Base-by-base conservation (phyloP, 305 asterid species). In the Plantago lanceolata region DNA sequence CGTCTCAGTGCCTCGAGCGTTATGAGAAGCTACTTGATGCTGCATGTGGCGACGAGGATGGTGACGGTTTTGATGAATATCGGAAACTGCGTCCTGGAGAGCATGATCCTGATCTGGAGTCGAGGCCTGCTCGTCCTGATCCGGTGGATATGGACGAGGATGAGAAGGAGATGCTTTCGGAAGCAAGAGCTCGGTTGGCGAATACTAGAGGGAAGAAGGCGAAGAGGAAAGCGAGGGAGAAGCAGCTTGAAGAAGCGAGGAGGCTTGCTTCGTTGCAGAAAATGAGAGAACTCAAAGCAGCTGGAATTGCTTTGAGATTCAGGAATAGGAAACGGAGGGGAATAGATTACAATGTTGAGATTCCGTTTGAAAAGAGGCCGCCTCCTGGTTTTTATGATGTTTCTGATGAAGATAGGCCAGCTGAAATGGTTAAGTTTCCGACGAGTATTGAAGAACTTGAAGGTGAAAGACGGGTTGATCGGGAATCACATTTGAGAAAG, bases 61-160 rank as follows among this genome's bases (percentile, higher is more conserved):
- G 90, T 48, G 99, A 94, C 62, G 75, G 93, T 18, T 86, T 84
- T 50, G 99, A 94, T 63, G 97, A 94, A 68, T 96, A 95, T 0
- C 79, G 97, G 5, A 94, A 94, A 71, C 68, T 94, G 78, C 95
- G 95, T n/a, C 99, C 99, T 5, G 97, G 99, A 62, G 99, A 94
- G 82, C 88, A 86, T 53, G 99, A 94, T 73, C 99, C 99, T 29
- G 86, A 94, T 71, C 97, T 96, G 2, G 99, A 94, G 77, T 85
- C 96, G 20, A 94, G 88, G 73, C 96, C 99, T 48, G 96, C 99
- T 37, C 96, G 99, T 48, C 99, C 99, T 12, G 96, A 94, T 76
- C 96, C 99, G n/a, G 99, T 90, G 65, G 99, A 90, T 65, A 94
- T 90, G 99, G 99, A 94, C 59, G 99, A 94, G 73, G 99, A 90